Conservation (phyloP, 306 rosid genomes). For the Canavalia ensiformis region DNA sequence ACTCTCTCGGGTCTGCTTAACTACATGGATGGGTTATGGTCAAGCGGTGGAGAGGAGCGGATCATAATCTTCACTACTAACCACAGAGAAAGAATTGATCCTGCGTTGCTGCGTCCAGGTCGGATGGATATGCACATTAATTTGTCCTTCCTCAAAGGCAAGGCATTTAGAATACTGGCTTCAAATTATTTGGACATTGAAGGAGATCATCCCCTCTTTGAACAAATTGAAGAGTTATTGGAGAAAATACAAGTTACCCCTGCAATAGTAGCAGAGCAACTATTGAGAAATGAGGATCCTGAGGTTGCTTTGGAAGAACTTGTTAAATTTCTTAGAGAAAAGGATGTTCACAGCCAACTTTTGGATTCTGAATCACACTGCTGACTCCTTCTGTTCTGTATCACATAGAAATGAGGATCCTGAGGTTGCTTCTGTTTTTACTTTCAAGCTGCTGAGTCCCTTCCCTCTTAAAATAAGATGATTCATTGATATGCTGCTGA, state of each 20-base stretch:
- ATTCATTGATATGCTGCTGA: not conserved
- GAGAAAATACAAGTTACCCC: constrained; percentile 55
- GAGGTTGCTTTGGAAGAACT: constrained; percentile 44
- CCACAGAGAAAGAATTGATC: constrained; percentile 62
- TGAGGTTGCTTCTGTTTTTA: too few species aligned
- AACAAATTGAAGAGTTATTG: constrained; percentile 50
- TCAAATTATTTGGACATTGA: constrained; percentile 55
- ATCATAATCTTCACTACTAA: constrained; percentile 71
- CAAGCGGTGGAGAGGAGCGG: constrained; percentile 70
- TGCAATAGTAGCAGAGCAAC: constrained; percentile 63
- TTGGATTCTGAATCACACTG: not conserved
- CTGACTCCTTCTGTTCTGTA: too few species aligned
- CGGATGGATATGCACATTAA: constrained; percentile 75
- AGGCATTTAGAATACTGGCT: constrained; percentile 55
- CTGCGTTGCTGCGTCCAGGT: constrained; percentile 63
- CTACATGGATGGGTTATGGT: constrained; percentile 70
- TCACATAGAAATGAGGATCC: too few species aligned
- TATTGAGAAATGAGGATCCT: constrained; percentile 63
- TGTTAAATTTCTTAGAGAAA: constrained; percentile 44
- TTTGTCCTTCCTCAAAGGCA: constrained; percentile 57
- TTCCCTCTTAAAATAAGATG: not conserved
- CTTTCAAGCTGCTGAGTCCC: not conserved
- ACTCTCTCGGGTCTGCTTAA: constrained; percentile 57
- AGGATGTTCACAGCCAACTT: not conserved
- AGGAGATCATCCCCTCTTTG: constrained; percentile 33